Percentiles rank a stretch among this genome's conserved stretches.
Evolutionary conservation across 2,329 filamentous ascomycete genomes (phyloP).

Genomic region (Didymella keratinophila): DNA sequence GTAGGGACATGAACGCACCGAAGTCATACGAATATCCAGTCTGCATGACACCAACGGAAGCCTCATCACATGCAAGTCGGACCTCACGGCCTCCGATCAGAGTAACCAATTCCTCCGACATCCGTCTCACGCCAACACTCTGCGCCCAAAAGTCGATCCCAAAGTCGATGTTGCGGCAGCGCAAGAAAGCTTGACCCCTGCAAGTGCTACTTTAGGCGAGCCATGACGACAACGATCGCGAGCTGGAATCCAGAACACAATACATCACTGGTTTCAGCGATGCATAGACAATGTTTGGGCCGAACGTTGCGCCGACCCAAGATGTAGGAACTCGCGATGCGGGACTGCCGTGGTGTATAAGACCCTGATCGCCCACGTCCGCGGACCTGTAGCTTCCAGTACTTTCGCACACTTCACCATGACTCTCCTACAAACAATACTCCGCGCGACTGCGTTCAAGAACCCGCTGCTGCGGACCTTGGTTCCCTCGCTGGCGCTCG

Average conservation of each 20-base stretch:
- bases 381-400: neutral
- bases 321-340: too few relatives aligned
- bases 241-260: conserved; percentile 29
- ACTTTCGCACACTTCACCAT: too few relatives aligned
- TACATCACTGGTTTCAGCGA: conserved; percentile 25
- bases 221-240: conserved; percentile 43
- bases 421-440: conserved; percentile 57
- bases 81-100: conserved; percentile 2
- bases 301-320: conserved; percentile 10
- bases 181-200: conserved; percentile 4
- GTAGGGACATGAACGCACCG: too few relatives aligned
- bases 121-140: neutral
- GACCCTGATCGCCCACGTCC: conserved; percentile 3
- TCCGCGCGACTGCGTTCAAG: conserved; percentile 68
- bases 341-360: too few relatives aligned
- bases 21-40: neutral
- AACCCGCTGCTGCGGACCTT: conserved; percentile 69
- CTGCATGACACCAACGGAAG: neutral
- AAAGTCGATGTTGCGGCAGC: neutral
- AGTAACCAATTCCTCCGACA: conserved; percentile 1
- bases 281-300: neutral
- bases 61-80: neutral
- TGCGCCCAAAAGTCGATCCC: neutral
- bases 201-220: neutral
- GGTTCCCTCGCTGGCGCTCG: conserved; percentile 67